phyloP scores from a whole-genome alignment of 441 rosid genomes.

The Euphorbia celastroides region DNA sequence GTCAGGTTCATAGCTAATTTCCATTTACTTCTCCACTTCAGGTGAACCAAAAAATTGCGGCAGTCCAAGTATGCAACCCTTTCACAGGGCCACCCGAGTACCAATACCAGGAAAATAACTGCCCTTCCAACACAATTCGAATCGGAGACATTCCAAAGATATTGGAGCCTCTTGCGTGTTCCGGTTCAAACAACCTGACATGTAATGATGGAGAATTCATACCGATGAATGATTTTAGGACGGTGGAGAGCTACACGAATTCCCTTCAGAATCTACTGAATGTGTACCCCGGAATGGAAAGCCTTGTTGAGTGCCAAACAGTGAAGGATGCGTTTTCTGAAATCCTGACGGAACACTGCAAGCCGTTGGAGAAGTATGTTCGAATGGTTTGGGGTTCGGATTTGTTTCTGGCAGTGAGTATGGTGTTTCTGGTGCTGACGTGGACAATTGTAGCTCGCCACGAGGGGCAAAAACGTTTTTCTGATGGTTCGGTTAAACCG shows the following conservation, averaged over 20 bases:
- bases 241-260: conserved; percentile 40
- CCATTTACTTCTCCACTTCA: conserved; percentile 14
- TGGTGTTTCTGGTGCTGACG: conserved; percentile 39
- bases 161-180: conserved; percentile 37
- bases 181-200: conserved; percentile 31
- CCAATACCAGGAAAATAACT: conserved; percentile 37
- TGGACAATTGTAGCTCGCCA: conserved; percentile 37
- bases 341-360: conserved; percentile 46
- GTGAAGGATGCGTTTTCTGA: conserved; percentile 52
- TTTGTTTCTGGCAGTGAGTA: conserved; percentile 35
- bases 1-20: neutral
- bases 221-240: conserved; percentile 25
- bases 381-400: conserved; percentile 47
- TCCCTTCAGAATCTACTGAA: conserved; percentile 47
- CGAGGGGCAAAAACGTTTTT: conserved; percentile 21
- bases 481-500: conserved; percentile 35
- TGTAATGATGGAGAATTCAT: conserved; percentile 36
- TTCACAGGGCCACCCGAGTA: conserved; percentile 62
- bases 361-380: conserved; percentile 40
- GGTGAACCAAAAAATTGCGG: conserved; percentile 55
- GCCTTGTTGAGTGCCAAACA: conserved; percentile 42
- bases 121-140: conserved; percentile 43
- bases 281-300: conserved; percentile 56
- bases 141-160: conserved; percentile 52
- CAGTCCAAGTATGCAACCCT: conserved; percentile 54